phyloP scores from a whole-genome alignment of 345 rosid species.

The Salix arbutifolia region DNA sequence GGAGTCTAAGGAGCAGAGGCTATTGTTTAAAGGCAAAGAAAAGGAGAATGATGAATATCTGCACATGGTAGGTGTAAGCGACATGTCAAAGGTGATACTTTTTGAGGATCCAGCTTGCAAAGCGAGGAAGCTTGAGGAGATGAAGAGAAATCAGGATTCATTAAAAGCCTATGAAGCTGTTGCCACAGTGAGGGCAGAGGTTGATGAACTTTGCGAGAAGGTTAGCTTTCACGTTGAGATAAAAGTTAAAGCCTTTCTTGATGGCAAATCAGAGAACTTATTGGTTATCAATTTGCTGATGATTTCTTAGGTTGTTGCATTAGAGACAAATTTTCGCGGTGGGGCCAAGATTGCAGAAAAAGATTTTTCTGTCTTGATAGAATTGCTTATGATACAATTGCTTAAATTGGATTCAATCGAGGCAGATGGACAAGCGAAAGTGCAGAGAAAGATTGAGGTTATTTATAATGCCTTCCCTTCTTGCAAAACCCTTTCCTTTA shows the following conservation, averaged over 20 bases:
- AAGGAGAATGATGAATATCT: slow-evolving; percentile 44
- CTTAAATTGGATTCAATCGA: slow-evolving; percentile 45
- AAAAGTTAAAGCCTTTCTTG: not conserved
- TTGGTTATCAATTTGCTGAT: not conserved
- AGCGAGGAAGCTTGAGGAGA: slow-evolving; percentile 46
- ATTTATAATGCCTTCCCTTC: not conserved
- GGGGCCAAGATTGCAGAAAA: slow-evolving; percentile 38
- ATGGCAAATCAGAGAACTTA: not conserved
- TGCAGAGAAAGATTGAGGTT: slow-evolving; percentile 47
- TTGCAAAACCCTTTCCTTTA: not conserved
- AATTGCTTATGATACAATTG: slow-evolving; percentile 42
- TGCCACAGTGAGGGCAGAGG: slow-evolving; percentile 41
- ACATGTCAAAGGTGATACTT: slow-evolving; percentile 42
- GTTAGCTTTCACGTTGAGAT: slow-evolving; percentile 11
- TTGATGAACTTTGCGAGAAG: slow-evolving; percentile 46
- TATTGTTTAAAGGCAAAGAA: slow-evolving; percentile 49
- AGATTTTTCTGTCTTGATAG: slow-evolving; percentile 42
- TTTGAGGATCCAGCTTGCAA: slow-evolving; percentile 55
- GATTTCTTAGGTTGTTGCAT: slow-evolving; percentile 36
- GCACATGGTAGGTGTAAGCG: slow-evolving; percentile 51
- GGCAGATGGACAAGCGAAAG: slow-evolving; percentile 52
- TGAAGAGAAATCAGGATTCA: slow-evolving; percentile 30
- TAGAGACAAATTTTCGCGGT: slow-evolving; percentile 28
- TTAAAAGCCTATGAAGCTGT: slow-evolving; percentile 34
- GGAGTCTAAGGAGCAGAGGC: slow-evolving; percentile 48